Base-by-base conservation (phyloP, 1,284 basidiomycete species). In the Lentinula novae-zelandiae region DNA sequence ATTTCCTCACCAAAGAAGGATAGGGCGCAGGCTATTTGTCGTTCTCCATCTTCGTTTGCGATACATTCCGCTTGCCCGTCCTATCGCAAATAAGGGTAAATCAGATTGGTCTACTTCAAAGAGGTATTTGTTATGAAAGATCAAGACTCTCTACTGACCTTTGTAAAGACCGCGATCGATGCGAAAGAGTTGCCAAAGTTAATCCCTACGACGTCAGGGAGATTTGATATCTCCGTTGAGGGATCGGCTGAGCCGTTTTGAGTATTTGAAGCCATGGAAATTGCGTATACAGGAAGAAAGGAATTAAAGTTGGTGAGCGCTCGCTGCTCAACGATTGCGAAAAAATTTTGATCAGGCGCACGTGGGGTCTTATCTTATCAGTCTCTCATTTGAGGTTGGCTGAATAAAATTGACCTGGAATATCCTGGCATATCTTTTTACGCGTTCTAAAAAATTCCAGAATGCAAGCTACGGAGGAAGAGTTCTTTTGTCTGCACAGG, bases 141-240 rank as follows among this genome's bases (percentile, higher is more conserved):
- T 22, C 44, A 57, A 15, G 48, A 3, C 3, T 20, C 8, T 46
- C 46, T 4, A 48, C 77, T 57, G 60, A 93, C 94, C 82, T 98
- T 98, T 72, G 94, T 95, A 71, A 98, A 91, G 63, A 98, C 91
- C 22, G 96, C 93, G 69, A 99, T 96, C 52, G 93, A 96, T 36
- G 93, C 92, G 75, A 92, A 98, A 42, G 93, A 90, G 76, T 97
- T 95, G 49, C 97, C 97, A 76, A 98, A 92, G 82, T 98, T 98
- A 80, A 99, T 95, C 60, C 96, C 96, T 60, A 99, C 83, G 54
- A 92, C 82, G 0, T 85, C 78, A 2, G 84, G 84, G 1, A 82
- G 68, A n/a, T 52, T 62, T 2, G 62, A 61, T 6, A 52, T 38
- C 13, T 58, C 60, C 20, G n/a, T 27, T 40, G 50, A 22, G 5